Evolutionary conservation across 2,329 filamentous ascomycete genomes (phyloP).

Genomic region (Fusarium sp.): DNA sequence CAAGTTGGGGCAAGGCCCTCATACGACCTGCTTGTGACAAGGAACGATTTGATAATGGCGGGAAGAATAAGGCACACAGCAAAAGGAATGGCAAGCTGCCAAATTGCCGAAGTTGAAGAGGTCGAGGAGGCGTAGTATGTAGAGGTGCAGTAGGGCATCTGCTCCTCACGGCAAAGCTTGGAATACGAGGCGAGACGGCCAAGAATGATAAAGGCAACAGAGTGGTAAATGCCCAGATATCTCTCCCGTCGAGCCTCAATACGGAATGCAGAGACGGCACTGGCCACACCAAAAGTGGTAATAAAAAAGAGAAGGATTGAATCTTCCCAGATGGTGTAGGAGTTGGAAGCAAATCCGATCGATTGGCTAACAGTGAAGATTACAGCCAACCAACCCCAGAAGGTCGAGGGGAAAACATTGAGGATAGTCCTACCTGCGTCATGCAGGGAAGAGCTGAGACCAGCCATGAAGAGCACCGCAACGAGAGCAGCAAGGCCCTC

Average conservation of each 20-base stretch:
- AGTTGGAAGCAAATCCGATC: constrained; percentile 95
- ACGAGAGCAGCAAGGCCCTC: constrained; percentile 52
- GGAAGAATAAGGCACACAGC: constrained; percentile 76
- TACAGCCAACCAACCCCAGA: constrained; percentile 89
- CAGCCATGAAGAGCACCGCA: constrained; percentile 48
- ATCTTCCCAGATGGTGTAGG: constrained; percentile 99
- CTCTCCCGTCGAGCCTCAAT: constrained; percentile 73
- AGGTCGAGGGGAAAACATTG: constrained; percentile 71
- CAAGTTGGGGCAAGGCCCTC: constrained; percentile 85
- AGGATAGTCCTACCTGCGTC: constrained; percentile 54
- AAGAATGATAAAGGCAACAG: constrained; percentile 80
- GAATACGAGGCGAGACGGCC: constrained; percentile 85
- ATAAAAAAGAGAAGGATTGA: constrained; percentile 92
- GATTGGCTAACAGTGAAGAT: constrained; percentile 87
- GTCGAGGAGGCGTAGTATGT: constrained; percentile 94
- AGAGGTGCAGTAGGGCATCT: constrained; percentile 95
- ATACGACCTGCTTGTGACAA: constrained; percentile 83
- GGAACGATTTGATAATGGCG: constrained; percentile 79
- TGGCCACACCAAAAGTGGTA: constrained; percentile 82
- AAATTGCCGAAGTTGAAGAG: constrained; percentile 90
- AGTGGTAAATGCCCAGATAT: constrained; percentile 83
- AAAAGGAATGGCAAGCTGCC: constrained; percentile 86
- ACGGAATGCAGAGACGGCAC: constrained; percentile 77
- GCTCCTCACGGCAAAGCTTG: constrained; percentile 93
- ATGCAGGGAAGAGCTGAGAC: constrained; percentile 54